These are phyloP conservation scores for Incumbomyces delicatus DNA, from an alignment of 2,329 filamentous ascomycete species.

Conservation along the genomic window DNA sequence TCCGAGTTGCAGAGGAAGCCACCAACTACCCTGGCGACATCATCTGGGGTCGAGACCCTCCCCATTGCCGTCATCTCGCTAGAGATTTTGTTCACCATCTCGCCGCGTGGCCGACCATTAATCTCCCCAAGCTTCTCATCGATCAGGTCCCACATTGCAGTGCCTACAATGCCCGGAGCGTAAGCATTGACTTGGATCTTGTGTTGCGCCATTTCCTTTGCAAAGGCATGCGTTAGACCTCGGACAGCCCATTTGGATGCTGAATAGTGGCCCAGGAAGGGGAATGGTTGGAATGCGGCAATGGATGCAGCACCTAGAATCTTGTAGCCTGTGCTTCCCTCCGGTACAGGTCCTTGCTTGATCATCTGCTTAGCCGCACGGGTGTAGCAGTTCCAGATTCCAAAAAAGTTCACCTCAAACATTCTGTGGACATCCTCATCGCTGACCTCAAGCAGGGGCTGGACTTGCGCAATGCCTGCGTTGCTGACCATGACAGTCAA, in stretches of 20 bases:
- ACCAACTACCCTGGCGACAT: slow-evolving; percentile 54
- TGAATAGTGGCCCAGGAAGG: slow-evolving; percentile 52
- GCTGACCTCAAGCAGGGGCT: slow-evolving; percentile 45
- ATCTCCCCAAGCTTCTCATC: slow-evolving; percentile 50
- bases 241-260: slow-evolving; percentile 59
- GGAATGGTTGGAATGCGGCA: slow-evolving; percentile 48
- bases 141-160: slow-evolving; percentile 59
- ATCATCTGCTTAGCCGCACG: slow-evolving; percentile 58
- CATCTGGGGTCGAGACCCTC: slow-evolving; percentile 50
- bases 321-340: slow-evolving; percentile 31
- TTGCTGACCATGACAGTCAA: slow-evolving; percentile 47
- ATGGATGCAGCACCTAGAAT: slow-evolving; percentile 47
- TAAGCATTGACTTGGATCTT: slow-evolving; percentile 59
- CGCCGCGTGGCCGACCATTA: slow-evolving; percentile 41
- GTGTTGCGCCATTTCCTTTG: slow-evolving; percentile 55
- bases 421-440: slow-evolving; percentile 49
- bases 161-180: slow-evolving; percentile 58
- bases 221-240: slow-evolving; percentile 56
- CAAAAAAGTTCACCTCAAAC: slow-evolving; percentile 56
- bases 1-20: slow-evolving; percentile 49
- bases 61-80: slow-evolving; percentile 47
- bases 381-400: slow-evolving; percentile 56
- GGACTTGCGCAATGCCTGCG: slow-evolving; percentile 52
- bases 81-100: slow-evolving; percentile 47
- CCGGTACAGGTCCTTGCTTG: slow-evolving; percentile 42